Conservation (phyloP, 257 asterid species). For the Nicotiana sylvestris region DNA sequence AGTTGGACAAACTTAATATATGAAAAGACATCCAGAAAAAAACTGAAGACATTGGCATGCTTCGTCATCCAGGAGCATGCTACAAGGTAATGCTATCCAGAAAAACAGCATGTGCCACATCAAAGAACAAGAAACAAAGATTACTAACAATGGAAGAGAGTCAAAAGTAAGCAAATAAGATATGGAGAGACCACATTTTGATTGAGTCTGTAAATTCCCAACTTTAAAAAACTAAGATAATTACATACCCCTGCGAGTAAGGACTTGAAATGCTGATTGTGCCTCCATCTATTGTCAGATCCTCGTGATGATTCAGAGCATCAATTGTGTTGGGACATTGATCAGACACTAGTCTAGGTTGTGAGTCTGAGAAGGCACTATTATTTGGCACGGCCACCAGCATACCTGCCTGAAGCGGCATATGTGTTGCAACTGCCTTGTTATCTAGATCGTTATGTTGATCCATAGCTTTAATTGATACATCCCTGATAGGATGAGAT, state of each 20-base stretch:
- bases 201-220: neutral
- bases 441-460: slow-evolving; percentile 44
- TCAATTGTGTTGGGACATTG: slow-evolving; percentile 43
- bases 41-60: neutral
- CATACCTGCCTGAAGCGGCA: slow-evolving; percentile 36
- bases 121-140: slow-evolving; percentile 5
- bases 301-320: slow-evolving; percentile 48
- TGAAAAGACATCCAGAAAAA: neutral
- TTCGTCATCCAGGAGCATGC: neutral
- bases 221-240: neutral
- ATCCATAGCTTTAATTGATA: slow-evolving; percentile 41
- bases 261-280: slow-evolving; percentile 81
- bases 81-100: neutral
- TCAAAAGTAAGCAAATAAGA: neutral
- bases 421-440: slow-evolving; percentile 39
- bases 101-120: neutral
- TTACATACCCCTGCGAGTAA: slow-evolving; percentile 79
- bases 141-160: neutral
- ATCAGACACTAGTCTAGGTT: slow-evolving; percentile 49
- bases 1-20: neutral
- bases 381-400: slow-evolving; percentile 29
- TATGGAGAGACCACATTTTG: neutral
- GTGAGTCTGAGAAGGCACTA: slow-evolving; percentile 43
- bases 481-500: slow-evolving; percentile 47
- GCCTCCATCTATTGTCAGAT: slow-evolving; percentile 74